Base-by-base conservation (phyloP, 2,329 filamentous ascomycete species). In the Aspergillus unguis region DNA sequence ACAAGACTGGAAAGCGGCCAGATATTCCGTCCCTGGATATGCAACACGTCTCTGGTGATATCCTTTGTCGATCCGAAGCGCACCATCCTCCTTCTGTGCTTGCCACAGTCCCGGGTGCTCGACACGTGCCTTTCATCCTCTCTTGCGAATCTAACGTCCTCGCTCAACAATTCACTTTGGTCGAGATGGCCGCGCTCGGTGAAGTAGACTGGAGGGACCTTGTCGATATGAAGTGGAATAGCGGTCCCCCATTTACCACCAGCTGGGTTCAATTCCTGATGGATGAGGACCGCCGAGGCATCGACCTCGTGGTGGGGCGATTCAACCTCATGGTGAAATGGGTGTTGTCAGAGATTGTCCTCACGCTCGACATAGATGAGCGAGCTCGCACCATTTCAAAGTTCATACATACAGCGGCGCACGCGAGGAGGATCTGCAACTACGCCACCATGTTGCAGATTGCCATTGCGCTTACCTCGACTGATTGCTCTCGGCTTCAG, bases 311-410 rank as follows among this genome's bases (percentile, higher is more conserved):
- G 54, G 84, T 85, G 45, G 81, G 83, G 26, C 81, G 84, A 27
- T 86, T 86, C 73, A 86, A 86, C 57, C 72, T 86, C 4, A 80
- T 85, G 57, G 82, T 85, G 54, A 85, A 85, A 70, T 86, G 84
- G 84, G 78, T 78, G 6, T 71, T 85, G 8, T 86, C 83, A 0
- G 82, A 86, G 61, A 78, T 83, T 56, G 70, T 86, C 8, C 75
- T 86, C 17, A 85, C 82, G 0, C 75, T 77, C 32, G 74, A 78
- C 46, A 73, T 81, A 5, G 71, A 80, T 27, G 83, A 86, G 61
- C 77, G 84, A 53, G 83, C 80, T n/a, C 73, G 75, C 27, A 80
- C 80, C 42, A 80, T 86, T 52, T 75, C 79, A 48, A 85, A 86
- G 61, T 84, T 77, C 64, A 85, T 86, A 53, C 83, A 85, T 62